Percentiles rank a stretch among this genome's conserved stretches.
phyloP scores from a whole-genome alignment of 2,329 filamentous ascomycete genomes.

The Colletotrichum coccodes region DNA sequence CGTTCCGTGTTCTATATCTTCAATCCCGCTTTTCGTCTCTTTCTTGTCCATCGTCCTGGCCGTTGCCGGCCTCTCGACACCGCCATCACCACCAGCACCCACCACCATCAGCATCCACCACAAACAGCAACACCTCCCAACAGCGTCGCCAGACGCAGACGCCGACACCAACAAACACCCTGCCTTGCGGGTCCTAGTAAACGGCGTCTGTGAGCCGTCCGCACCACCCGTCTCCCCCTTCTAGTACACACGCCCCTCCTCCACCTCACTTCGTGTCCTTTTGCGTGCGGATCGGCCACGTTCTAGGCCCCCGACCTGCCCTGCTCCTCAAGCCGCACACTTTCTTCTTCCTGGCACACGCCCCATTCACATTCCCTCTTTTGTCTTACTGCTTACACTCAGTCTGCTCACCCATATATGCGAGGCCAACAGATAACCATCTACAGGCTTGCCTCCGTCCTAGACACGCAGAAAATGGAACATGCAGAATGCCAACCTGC shows the following conservation, averaged over 20 bases:
- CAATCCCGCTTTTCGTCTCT: no score
- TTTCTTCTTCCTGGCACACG: conserved; percentile 27
- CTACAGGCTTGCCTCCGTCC: conserved; percentile 12
- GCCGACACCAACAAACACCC: not conserved
- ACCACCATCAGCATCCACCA: not conserved
- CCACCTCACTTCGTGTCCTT: not conserved
- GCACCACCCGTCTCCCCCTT: not conserved
- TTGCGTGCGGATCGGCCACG: conserved; percentile 7
- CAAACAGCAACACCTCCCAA: no score
- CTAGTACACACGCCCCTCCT: not conserved
- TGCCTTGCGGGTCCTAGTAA: conserved; percentile 6
- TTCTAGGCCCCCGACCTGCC: conserved; percentile 19
- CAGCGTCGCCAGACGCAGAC: not conserved
- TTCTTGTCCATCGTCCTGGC: no score
- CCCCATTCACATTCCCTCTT: conserved; percentile 19
- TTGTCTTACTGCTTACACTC: conserved; percentile 22
- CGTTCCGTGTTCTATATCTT: no score
- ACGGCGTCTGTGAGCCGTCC: not conserved
- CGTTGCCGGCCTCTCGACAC: no score
- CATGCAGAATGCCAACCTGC: conserved; percentile 21
- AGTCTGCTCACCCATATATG: not conserved
- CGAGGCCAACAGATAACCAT: not conserved
- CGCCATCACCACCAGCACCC: no score
- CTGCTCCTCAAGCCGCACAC: conserved; percentile 25
- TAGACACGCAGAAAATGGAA: conserved; percentile 14